phyloP scores from a whole-genome alignment of 805 yeast genomes.

The Ascoidea rubescens region DNA sequence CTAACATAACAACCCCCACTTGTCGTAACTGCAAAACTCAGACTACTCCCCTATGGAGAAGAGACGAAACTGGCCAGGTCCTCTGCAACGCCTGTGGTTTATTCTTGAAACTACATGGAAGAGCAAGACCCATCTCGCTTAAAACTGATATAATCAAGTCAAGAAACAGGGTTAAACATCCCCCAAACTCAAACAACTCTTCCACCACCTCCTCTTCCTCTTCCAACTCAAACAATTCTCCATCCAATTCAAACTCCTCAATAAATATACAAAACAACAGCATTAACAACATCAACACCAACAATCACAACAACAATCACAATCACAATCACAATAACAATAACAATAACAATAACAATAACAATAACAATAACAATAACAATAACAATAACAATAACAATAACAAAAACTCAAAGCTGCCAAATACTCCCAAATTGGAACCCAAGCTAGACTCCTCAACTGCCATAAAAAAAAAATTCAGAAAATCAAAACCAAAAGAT shows the following conservation, averaged over 20 bases:
- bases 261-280: background rate
- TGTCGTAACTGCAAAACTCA: conserved; percentile 88
- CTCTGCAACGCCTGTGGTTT: conserved; percentile 92
- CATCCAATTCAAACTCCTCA: background rate
- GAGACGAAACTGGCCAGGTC: conserved; percentile 85
- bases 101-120: conserved; percentile 78
- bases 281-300: conserved; percentile 1
- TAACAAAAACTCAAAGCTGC: background rate
- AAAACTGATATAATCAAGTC: conserved; percentile 89
- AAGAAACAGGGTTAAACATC: conserved; percentile 67
- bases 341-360: conserved; percentile 7
- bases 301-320: background rate
- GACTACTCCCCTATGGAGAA: conserved; percentile 89
- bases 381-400: conserved; percentile 2
- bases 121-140: conserved; percentile 81
- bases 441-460: too few species aligned
- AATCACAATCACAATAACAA: background rate
- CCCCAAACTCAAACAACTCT: background rate
- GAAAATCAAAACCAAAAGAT: too few species aligned
- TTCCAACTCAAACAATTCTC: background rate
- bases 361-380: conserved; percentile 1
- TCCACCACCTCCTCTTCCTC: background rate
- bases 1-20: conserved; percentile 49
- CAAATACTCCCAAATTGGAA: too few species aligned
- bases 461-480: too few species aligned